These are phyloP conservation scores for Trametopsis cervina DNA, from an alignment of 768 basidiomycete species.

Conservation along the genomic window DNA sequence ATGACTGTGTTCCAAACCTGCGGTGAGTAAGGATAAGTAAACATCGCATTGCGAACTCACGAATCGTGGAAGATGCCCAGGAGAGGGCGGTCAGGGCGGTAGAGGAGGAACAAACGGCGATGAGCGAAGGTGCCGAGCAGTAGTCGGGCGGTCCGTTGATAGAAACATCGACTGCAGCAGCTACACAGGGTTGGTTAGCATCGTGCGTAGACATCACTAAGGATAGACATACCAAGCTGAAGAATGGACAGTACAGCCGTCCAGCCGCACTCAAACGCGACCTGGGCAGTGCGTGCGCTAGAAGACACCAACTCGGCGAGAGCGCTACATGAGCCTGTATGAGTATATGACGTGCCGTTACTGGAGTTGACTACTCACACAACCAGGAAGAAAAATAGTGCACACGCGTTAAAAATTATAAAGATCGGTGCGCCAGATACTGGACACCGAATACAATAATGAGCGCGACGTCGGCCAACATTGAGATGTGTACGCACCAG, in stretches of 20 bases:
- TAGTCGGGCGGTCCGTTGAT: constrained; percentile 33
- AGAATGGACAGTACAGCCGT: constrained; percentile 39
- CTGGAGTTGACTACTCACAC: constrained; percentile 22
- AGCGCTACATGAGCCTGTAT: constrained; percentile 23
- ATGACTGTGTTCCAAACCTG: constrained; percentile 29
- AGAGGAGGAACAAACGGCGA: constrained; percentile 21
- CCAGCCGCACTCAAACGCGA: constrained; percentile 53
- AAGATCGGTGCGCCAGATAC: constrained; percentile 43
- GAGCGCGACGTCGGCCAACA: constrained; percentile 3
- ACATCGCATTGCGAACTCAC: constrained; percentile 16
- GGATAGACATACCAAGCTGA: constrained; percentile 40
- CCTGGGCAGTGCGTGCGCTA: constrained; percentile 32
- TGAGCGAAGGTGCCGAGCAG: constrained; percentile 20
- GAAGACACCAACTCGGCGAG: constrained; percentile 31
- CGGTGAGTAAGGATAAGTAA: background rate
- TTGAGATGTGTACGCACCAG: constrained; percentile 26
- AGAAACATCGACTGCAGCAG: constrained; percentile 41
- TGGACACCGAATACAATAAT: constrained; percentile 16
- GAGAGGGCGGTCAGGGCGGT: constrained; percentile 23
- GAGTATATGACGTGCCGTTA: background rate
- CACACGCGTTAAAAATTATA: constrained; percentile 40
- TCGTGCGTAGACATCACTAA: background rate
- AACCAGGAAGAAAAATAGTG: constrained; percentile 24
- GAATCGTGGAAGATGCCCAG: constrained; percentile 24
- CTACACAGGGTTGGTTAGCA: constrained; percentile 23